Evolutionary conservation across 1,284 basidiomycete genomes (phyloP), one percentile per base, ranked within the genome.

Genomic region (Naganishia liquefaciens): DNA sequence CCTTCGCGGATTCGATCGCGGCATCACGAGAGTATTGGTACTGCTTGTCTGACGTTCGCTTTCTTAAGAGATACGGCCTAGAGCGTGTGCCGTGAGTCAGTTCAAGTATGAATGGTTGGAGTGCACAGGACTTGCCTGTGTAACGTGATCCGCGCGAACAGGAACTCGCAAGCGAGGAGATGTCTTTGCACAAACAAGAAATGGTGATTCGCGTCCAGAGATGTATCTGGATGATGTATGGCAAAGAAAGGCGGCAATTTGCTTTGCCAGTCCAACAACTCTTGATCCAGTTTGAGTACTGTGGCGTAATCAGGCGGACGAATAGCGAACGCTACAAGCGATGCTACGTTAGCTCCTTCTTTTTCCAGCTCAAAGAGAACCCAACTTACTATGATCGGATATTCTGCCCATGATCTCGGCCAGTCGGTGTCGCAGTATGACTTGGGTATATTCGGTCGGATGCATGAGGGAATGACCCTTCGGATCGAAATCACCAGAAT

Each of bases 331-430:
- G 79, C 71, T 61, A 44, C 51, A 37, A n/a, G 15, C 10, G 17
- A 46, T 21, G 19, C 6, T 4, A 3, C 33, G 33, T 37, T 1
- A 37, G 33, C 33, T 37, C 9, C 33, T 37, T 37, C 33, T 7
- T 37, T 7, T 37, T 37, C 33, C 0, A 5, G 17, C 4, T 13
- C 9, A 37, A 11, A 17, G 52, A 17, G 33, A 21, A 19, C 21
- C 13, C 19, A 27, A 54, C 68, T 68, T 17, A 69, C 68, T 80
- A 63, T 79, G 78, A 64, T 79, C 77, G 2, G 77, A 76, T 58
- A 80, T 80, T 43, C 76, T 69, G 37, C 79, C 79, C 78, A 80
- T 80, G 62, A 80, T 80, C 63, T 78, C 74, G 1, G 77, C 78
- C 0, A 79, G 68, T 37, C 75, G 73, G 68, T 80, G 79, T 42